Evolutionary conservation across 495 filamentous ascomycete genomes (phyloP), one percentile per base, ranked within the genome.

Genomic region (Hypoxylon intermedium): DNA sequence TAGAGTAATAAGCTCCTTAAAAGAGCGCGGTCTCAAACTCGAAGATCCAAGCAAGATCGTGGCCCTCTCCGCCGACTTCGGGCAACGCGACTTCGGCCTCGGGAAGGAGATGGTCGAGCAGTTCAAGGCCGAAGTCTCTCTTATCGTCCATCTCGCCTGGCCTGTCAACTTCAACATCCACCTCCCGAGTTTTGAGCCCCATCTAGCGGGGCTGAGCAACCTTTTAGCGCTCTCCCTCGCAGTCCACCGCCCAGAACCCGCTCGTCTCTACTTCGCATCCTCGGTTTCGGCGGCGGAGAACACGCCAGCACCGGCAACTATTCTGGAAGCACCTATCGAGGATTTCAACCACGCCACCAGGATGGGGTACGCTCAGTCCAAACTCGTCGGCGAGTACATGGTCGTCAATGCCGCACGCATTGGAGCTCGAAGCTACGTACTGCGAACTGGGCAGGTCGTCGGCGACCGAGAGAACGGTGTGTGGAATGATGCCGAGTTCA

Each of bases 141-240:
- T 77, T 20, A 77, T 84, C 40, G 76, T 84, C 40, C 86, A 88
- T 67, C 75, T 80, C n/a, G 86, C 85, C 30, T 89, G 86, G 86
- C 79, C 82, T 5, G 86, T 88, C 24, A 87, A 88, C 68, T 89
- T 88, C 75, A 85, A 81, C 53, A 73, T 82, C 61, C 69, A 75
- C 7, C 72, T 86, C 3, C 65, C 71, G 13, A 82, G 76, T 53
- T 71, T 88, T 67, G 81, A 76, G 23, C 78, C 81, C 38, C 82
- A 81, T 57, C 77, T 88, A 49, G 72, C 75, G 1, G 80, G 80
- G 21, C 68, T 83, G 4, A 62, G 69, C 1, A 76, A 85, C 52
- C 77, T 89, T 7, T 68, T 88, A 55, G 68, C 74, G 41, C 74
- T 88, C 16, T 79, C 82, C 3, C 67, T 86, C 0, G 75, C 74